Percentiles rank a stretch among this genome's conserved stretches.
phyloP scores from a whole-genome alignment of 1,139 yeast species.

The Yamadazyma membranifaciens region DNA sequence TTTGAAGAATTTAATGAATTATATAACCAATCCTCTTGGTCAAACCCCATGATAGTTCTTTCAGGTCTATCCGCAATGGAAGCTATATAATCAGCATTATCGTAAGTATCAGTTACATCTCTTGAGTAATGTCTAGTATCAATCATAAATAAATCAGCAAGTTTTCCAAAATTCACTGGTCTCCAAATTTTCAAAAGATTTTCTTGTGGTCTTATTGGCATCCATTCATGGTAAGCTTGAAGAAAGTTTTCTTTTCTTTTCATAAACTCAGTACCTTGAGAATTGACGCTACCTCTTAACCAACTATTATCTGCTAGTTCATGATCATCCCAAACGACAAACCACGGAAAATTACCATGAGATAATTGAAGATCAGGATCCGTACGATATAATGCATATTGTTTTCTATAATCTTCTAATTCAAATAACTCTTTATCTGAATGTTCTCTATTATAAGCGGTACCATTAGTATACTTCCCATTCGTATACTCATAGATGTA shows the following conservation, averaged over 20 bases:
- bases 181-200: constrained; percentile 2
- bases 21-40: constrained; percentile 3
- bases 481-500: constrained; percentile 2
- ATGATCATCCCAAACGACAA: constrained; percentile 5
- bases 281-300: constrained; percentile 2
- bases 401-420: constrained; percentile 2
- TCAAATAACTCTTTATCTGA: constrained; percentile 2
- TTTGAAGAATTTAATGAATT: not conserved
- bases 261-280: constrained; percentile 2
- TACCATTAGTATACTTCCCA: constrained; percentile 1
- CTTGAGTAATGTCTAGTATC: constrained; percentile 4
- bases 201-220: constrained; percentile 3
- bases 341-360: constrained; percentile 4
- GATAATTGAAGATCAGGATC: constrained; percentile 4
- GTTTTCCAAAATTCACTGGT: not conserved
- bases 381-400: not conserved
- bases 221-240: constrained; percentile 3
- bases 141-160: constrained; percentile 3
- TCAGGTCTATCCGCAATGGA: constrained; percentile 2
- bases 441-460: not conserved
- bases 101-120: constrained; percentile 2
- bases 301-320: constrained; percentile 4
- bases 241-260: constrained; percentile 1
- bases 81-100: constrained; percentile 2
- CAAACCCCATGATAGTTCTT: constrained; percentile 4